Evolutionary conservation across 257 asterid species (phyloP).

Genomic region (Coffea canephora): DNA sequence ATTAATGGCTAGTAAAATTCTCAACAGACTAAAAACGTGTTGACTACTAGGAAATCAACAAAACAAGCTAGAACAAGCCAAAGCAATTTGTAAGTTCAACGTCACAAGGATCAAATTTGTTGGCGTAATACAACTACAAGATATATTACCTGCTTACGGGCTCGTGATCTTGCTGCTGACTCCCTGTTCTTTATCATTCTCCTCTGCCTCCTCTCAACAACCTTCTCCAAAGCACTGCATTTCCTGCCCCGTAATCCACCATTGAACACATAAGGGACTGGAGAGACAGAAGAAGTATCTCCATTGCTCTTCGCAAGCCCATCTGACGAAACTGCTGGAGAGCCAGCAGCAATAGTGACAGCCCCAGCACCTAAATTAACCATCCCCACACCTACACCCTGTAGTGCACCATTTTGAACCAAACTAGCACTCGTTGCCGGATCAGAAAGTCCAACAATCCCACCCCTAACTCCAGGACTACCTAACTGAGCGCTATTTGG

Average conservation of each 20-base stretch:
- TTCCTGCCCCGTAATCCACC: slow-evolving; percentile 74
- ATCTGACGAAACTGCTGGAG: slow-evolving; percentile 74
- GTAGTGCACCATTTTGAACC: slow-evolving; percentile 41
- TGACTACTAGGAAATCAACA: not conserved
- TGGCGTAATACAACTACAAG: not conserved
- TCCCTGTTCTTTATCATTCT: slow-evolving; percentile 95
- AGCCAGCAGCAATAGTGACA: slow-evolving; percentile 40
- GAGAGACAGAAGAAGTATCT: slow-evolving; percentile 66
- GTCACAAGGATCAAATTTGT: not conserved
- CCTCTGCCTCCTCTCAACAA: slow-evolving; percentile 91
- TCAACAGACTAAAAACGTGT: not conserved
- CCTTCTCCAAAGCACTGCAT: slow-evolving; percentile 71
- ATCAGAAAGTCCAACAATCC: slow-evolving; percentile 53
- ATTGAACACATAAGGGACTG: slow-evolving; percentile 65
- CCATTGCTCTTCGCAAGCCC: slow-evolving; percentile 70
- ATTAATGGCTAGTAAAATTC: not conserved
- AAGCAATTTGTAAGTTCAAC: not conserved
- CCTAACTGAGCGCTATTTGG: slow-evolving; percentile 39
- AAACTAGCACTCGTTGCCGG: slow-evolving; percentile 33
- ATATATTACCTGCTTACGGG: slow-evolving; percentile 83
- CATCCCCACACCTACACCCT: slow-evolving; percentile 56
- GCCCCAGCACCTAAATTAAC: slow-evolving; percentile 56
- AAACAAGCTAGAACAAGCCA: not conserved
- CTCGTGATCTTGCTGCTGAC: slow-evolving; percentile 96
- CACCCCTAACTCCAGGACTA: slow-evolving; percentile 48